Base-by-base conservation (phyloP, 2,329 filamentous ascomycete species). In the Microthyrium microscopicum region DNA sequence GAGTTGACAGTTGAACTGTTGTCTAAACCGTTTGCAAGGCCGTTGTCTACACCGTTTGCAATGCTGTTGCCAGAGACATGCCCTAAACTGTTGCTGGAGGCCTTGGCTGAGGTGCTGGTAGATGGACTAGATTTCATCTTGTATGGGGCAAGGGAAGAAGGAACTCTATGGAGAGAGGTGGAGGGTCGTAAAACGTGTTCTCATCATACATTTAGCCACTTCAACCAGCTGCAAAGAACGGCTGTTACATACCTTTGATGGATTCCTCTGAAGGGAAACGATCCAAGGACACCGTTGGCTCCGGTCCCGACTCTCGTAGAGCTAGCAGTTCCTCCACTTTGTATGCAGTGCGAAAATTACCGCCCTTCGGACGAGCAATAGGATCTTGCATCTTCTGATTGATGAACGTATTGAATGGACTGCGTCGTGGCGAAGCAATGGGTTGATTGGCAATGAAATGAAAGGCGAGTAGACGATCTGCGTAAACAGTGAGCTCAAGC, bases 141-240 rank as follows among this genome's bases (percentile, higher is more conserved):
- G 8, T 34, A 11, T 34, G 9, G 31, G 12, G 12, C 8, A 7
- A 9, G 22, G 9, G 9, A 13, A 9, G 9, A 21, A 24, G 25
- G 21, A 19, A 38, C 11, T 12, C 17, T 26, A 19, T 21, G 25
- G 17, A 49, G 50, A 17, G 53, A 56, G n/a, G 42, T 50, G n/a
- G 52, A 53, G 21, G 53, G 53, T n/a, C 53, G 50, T 8, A 57
- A 41, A 26, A 57, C 54, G 46, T 57, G 54, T 37, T 56, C 54
- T 57, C 35, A 9, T 33, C 9, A n/a, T n/a, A n/a, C 26, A 24
- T 25, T 35, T 19, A 35, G 33, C 21, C 26, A 9, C 15, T 31
- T 26, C 13, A 21, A 8, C 12, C 12, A 17, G 22, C 4, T 5
- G 4, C 7, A 26, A 32, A 11, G 13, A 9, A 9, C 12, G 15